Evolutionary conservation across 345 rosid species (phyloP).

Genomic region (Psidium guajava): DNA sequence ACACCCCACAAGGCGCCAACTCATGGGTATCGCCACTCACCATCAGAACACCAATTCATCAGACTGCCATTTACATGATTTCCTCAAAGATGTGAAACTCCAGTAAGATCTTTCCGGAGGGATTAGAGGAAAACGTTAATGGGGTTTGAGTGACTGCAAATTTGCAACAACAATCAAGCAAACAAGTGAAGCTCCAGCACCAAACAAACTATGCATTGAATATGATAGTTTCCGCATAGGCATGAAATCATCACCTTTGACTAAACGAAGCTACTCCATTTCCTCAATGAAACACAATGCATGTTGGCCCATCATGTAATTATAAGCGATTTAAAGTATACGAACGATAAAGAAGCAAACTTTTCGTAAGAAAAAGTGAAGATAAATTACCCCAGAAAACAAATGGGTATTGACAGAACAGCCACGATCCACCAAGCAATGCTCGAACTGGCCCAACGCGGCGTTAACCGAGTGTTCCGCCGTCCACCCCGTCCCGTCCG

Average conservation of each 20-base stretch:
- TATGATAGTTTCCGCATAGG: background rate
- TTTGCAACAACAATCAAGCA: background rate
- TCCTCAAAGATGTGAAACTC: background rate
- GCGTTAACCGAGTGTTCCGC: constrained; percentile 81
- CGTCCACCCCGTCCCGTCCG: constrained; percentile 99
- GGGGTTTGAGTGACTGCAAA: background rate
- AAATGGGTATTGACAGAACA: constrained; percentile 88
- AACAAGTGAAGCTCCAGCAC: background rate
- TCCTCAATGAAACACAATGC: background rate
- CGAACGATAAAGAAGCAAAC: background rate
- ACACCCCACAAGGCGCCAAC: background rate
- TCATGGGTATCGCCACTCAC: background rate
- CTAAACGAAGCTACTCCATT: background rate
- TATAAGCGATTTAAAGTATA: background rate
- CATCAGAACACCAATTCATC: background rate
- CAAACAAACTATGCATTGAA: background rate
- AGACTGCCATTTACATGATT: background rate
- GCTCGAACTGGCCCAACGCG: constrained; percentile 84
- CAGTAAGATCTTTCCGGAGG: background rate
- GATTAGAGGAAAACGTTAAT: background rate
- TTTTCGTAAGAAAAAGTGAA: background rate
- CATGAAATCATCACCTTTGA: background rate
- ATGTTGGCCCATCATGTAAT: background rate
- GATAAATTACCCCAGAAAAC: constrained; percentile 65
- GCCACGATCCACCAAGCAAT: constrained; percentile 79